These are phyloP conservation scores for Homolaphlyctis polyrhiza DNA, from an alignment of 371 early-diverging fungal species.

Conservation along the genomic window DNA sequence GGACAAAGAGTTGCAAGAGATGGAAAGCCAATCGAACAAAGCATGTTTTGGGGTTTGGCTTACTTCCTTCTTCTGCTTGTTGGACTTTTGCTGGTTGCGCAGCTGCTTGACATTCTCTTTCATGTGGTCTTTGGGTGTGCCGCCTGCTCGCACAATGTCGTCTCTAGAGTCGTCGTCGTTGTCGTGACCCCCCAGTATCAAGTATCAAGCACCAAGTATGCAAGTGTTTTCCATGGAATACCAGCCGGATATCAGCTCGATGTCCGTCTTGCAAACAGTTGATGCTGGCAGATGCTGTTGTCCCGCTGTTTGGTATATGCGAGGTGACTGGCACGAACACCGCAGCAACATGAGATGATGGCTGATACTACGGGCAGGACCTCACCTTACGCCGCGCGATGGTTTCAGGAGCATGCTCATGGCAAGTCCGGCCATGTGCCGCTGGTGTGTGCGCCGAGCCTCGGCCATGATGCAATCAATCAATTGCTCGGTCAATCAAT, in stretches of 20 bases:
- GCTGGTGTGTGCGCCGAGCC: constrained; percentile 27
- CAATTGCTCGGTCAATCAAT: too few species aligned
- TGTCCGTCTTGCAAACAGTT: too few species aligned
- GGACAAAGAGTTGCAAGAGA: neutral
- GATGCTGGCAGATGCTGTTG: too few species aligned
- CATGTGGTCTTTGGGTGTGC: constrained; percentile 41
- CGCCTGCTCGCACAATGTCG: constrained; percentile 37
- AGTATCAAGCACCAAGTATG: too few species aligned
- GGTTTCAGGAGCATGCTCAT: constrained; percentile 42
- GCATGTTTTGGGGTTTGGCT: neutral
- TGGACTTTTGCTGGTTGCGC: constrained; percentile 20
- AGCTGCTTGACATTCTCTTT: constrained; percentile 32
- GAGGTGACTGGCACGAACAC: neutral
- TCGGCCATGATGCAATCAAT: constrained; percentile 10
- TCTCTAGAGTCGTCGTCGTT: constrained; percentile 23
- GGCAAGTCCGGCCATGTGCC: constrained; percentile 42
- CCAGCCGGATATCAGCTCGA: too few species aligned
- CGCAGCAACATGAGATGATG: neutral
- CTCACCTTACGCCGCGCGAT: constrained; percentile 32
- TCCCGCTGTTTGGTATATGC: neutral
- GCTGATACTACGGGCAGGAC: too few species aligned
- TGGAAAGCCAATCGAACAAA: too few species aligned
- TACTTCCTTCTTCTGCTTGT: constrained; percentile 21
- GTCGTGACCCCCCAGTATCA: too few species aligned
- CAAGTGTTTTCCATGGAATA: too few species aligned